These are phyloP conservation scores for Debaryomycetaceae sp. DNA, from an alignment of 1,139 yeast genomes.

Conservation along the genomic window DNA sequence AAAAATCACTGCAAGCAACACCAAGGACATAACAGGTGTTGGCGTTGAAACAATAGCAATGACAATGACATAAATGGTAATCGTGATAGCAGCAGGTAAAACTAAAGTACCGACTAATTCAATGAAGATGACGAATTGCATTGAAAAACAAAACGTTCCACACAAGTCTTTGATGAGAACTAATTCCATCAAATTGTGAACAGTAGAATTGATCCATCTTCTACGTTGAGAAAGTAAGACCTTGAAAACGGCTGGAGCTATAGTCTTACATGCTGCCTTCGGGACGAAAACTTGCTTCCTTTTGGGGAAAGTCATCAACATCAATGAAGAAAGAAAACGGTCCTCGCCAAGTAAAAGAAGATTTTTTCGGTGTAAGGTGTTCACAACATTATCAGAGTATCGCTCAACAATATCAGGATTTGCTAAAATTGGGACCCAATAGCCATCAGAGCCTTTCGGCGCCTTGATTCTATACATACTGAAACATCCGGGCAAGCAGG, in stretches of 20 bases:
- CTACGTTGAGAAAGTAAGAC: constrained; percentile 92
- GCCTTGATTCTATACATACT: constrained; percentile 93
- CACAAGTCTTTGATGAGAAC: constrained; percentile 86
- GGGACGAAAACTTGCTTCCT: constrained; percentile 92
- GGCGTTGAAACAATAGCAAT: constrained; percentile 76
- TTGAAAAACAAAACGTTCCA: constrained; percentile 95
- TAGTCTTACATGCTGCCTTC: constrained; percentile 92
- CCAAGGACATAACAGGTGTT: constrained; percentile 77
- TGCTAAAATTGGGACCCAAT: constrained; percentile 94
- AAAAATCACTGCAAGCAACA: constrained; percentile 74
- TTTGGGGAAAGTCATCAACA: constrained; percentile 90
- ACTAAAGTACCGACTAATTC: constrained; percentile 90
- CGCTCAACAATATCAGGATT: constrained; percentile 96
- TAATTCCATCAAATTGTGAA: constrained; percentile 90
- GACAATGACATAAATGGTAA: constrained; percentile 79
- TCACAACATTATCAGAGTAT: constrained; percentile 84
- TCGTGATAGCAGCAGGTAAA: constrained; percentile 86
- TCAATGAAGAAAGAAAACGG: constrained; percentile 80
- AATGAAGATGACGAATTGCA: constrained; percentile 89
- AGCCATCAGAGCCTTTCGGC: constrained; percentile 87
- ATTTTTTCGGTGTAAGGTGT: constrained; percentile 87
- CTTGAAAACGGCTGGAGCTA: constrained; percentile 79
- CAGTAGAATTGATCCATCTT: constrained; percentile 98
- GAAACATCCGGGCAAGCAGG: constrained; percentile 98
- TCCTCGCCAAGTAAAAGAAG: constrained; percentile 90